Conservation (phyloP, 495 filamentous ascomycete species). For the Amorphotheca resinae region DNA sequence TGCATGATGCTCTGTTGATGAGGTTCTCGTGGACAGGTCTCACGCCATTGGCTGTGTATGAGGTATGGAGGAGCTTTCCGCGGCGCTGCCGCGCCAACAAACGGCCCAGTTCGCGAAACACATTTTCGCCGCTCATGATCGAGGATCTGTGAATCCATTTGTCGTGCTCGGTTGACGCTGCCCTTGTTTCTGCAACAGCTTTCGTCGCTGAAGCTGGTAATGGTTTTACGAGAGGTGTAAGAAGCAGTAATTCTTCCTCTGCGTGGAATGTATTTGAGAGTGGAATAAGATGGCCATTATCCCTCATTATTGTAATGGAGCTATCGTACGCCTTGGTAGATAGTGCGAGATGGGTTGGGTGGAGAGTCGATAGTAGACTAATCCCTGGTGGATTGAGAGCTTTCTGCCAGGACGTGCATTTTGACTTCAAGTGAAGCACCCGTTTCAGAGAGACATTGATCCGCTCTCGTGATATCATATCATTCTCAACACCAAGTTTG, state of each 20-base stretch:
- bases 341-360: constrained; percentile 62
- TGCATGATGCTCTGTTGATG: constrained; percentile 72
- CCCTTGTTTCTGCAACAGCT: constrained; percentile 22
- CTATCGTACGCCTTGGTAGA: constrained; percentile 73
- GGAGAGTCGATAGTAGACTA: constrained; percentile 57
- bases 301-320: constrained; percentile 76
- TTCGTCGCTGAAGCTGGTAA: constrained; percentile 67
- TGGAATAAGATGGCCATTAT: constrained; percentile 66
- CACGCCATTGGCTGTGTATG: constrained; percentile 81
- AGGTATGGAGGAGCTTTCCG: constrained; percentile 76
- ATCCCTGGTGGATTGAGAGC: constrained; percentile 70
- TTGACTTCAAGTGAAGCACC: constrained; percentile 61
- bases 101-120: constrained; percentile 73
- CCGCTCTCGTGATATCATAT: constrained; percentile 62
- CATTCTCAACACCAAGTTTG: constrained; percentile 75
- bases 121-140: constrained; percentile 75
- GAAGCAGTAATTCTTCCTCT: constrained; percentile 69
- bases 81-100: constrained; percentile 69
- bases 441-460: constrained; percentile 62
- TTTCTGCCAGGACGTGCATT: constrained; percentile 72
- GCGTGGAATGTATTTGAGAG: constrained; percentile 63
- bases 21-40: constrained; percentile 81
- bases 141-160: constrained; percentile 43
- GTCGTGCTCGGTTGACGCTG: constrained; percentile 41
- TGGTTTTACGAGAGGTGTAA: constrained; percentile 79